These are phyloP conservation scores for Urochloa ruziziensis DNA, from an alignment of 176 grass and related monocot species.

Conservation along the genomic window DNA sequence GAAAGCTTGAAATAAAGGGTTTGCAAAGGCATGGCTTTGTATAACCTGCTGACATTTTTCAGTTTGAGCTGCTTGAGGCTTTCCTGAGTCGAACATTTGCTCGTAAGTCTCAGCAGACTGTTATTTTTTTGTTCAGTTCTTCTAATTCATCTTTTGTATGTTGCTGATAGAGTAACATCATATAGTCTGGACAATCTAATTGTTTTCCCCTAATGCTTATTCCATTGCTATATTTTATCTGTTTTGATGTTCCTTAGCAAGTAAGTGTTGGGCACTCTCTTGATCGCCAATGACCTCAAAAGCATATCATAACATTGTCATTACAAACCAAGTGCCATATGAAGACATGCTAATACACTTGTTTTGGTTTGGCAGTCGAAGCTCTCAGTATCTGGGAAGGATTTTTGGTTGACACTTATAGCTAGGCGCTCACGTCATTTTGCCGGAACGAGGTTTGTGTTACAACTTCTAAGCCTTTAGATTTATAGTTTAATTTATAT, in stretches of 20 bases:
- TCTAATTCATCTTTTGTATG: background rate
- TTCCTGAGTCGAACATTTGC: conserved; percentile 49
- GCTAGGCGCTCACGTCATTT: conserved; percentile 97
- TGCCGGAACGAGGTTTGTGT: conserved; percentile 93
- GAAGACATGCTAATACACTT: conserved; percentile 30
- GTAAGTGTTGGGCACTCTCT: background rate
- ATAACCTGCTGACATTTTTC: conserved; percentile 60
- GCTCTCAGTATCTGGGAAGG: conserved; percentile 66
- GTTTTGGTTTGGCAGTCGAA: conserved; percentile 60
- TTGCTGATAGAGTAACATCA: conserved; percentile 8
- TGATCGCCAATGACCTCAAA: background rate
- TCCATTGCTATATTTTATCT: background rate
- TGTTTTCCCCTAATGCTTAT: background rate
- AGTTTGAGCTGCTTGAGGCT: conserved; percentile 55
- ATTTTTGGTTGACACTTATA: conserved; percentile 93
- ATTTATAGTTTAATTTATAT: background rate
- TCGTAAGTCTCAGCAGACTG: conserved; percentile 55
- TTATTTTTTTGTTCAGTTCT: conserved; percentile 32
- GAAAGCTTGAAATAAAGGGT: conserved; percentile 50
- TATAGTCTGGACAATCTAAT: background rate
- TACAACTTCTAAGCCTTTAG: conserved; percentile 23
- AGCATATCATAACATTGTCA: background rate
- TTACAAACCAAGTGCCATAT: background rate
- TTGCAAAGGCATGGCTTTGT: conserved; percentile 48
- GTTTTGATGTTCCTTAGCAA: conserved; percentile 5